phyloP scores from a whole-genome alignment of 768 basidiomycete species.

The Ramaria sp. region DNA sequence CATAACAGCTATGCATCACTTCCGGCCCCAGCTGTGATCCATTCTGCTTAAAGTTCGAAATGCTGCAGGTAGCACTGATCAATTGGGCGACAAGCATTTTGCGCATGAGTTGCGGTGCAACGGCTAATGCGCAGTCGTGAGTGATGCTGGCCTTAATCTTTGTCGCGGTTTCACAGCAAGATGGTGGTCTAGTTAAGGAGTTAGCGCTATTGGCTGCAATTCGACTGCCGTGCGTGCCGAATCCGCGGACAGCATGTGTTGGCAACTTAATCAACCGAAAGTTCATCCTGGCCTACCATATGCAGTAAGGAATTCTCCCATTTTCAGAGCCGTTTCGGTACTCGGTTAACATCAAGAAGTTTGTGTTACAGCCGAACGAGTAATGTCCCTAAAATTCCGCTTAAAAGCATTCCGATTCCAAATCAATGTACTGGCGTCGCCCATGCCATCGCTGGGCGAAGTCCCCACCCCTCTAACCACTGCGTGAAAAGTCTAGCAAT shows the following conservation, averaged over 20 bases:
- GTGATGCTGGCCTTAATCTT: not conserved
- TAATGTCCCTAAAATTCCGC: not conserved
- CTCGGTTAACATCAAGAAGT: too few relatives aligned
- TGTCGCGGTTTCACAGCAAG: not conserved
- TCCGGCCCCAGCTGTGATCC: not conserved
- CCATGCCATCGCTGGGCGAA: constrained; percentile 21
- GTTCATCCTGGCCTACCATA: too few relatives aligned
- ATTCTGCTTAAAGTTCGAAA: not conserved
- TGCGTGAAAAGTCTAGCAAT: constrained; percentile 35
- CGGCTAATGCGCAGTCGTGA: not conserved
- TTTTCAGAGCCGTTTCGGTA: too few relatives aligned
- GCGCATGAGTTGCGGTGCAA: not conserved
- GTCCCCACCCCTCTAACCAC: constrained; percentile 39
- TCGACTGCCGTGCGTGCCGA: too few relatives aligned
- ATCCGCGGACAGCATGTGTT: too few relatives aligned
- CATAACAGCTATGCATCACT: too few relatives aligned
- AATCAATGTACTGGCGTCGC: constrained; percentile 8
- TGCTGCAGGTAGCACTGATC: not conserved
- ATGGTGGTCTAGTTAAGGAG: not conserved
- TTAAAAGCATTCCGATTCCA: not conserved
- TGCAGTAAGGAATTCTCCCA: too few relatives aligned
- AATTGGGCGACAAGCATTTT: not conserved
- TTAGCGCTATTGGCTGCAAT: too few relatives aligned
- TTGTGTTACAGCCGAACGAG: too few relatives aligned
- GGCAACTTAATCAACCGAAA: too few relatives aligned